Evolutionary conservation across 2,329 filamentous ascomycete genomes (phyloP).

Genomic region (Coniochaeta hoffmannii): DNA sequence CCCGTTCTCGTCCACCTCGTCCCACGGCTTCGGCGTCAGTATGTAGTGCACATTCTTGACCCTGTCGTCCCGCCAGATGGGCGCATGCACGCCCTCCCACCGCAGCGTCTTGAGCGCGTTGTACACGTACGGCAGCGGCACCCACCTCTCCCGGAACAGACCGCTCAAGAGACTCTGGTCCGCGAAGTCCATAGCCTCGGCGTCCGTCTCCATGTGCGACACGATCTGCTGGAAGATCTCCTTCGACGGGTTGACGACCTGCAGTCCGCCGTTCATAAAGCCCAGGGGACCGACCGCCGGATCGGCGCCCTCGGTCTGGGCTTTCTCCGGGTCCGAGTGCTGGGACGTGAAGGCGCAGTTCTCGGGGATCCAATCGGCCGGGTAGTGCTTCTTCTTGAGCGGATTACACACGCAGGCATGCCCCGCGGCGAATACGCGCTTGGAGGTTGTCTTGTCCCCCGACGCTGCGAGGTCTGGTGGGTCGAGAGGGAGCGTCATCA

Average conservation of each 20-base stretch:
- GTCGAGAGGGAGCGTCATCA: slow-evolving; percentile 78
- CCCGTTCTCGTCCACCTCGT: slow-evolving; percentile 31
- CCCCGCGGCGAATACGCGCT: slow-evolving; percentile 70
- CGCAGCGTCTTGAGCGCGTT: slow-evolving; percentile 57
- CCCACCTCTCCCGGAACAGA: slow-evolving; percentile 48
- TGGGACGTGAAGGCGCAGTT: slow-evolving; percentile 54
- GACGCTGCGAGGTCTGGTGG: slow-evolving; percentile 37
- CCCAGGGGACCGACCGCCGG: slow-evolving; percentile 36
- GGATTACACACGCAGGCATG: slow-evolving; percentile 88
- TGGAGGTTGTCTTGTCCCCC: slow-evolving; percentile 25
- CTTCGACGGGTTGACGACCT: slow-evolving; percentile 46
- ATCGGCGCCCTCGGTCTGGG: slow-evolving; percentile 20
- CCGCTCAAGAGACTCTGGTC: slow-evolving; percentile 53
- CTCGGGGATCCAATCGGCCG: slow-evolving; percentile 50
- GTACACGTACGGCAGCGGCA: slow-evolving; percentile 51
- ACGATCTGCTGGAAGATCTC: slow-evolving; percentile 43
- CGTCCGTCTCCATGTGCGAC: slow-evolving; percentile 39
- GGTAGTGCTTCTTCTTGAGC: slow-evolving; percentile 70
- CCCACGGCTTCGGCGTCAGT: slow-evolving; percentile 54
- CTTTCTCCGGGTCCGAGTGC: slow-evolving; percentile 33
- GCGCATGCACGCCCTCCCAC: slow-evolving; percentile 41
- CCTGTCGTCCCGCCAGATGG: slow-evolving; percentile 49
- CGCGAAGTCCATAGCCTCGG: slow-evolving; percentile 45
- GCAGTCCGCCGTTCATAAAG: slow-evolving; percentile 49
- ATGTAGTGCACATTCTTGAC: slow-evolving; percentile 59